These are phyloP conservation scores for Panicum miliaceum DNA, from an alignment of 176 grass and related monocot genomes.

Conservation along the genomic window DNA sequence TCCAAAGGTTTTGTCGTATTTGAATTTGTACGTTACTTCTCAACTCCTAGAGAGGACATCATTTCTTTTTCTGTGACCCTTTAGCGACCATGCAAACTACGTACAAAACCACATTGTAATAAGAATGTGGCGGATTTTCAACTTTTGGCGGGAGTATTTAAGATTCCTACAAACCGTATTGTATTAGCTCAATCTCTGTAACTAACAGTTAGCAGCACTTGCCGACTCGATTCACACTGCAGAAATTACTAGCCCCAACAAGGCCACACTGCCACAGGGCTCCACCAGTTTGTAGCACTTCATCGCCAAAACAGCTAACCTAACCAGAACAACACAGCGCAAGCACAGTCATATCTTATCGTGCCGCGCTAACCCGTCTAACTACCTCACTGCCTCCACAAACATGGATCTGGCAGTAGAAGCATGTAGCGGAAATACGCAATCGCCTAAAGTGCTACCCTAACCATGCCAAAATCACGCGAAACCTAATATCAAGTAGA, in stretches of 20 bases:
- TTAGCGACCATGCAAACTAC: not conserved
- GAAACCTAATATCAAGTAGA: not conserved
- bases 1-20: not conserved
- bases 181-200: not conserved
- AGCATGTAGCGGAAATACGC: not conserved
- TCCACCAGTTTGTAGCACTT: not conserved
- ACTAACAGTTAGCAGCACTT: not conserved
- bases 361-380: not conserved
- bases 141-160: not conserved
- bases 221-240: not conserved
- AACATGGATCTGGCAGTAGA: not conserved
- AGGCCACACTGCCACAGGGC: not conserved
- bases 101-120: not conserved
- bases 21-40: not conserved
- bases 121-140: not conserved
- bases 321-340: too few relatives aligned
- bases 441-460: not conserved
- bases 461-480: not conserved
- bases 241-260: not conserved
- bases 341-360: not conserved
- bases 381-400: not conserved
- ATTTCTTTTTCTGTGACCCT: not conserved
- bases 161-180: not conserved
- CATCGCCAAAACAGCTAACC: not conserved
- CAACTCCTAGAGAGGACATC: not conserved